These are phyloP conservation scores for Podospora anserina DNA, from an alignment of 495 filamentous ascomycete genomes.

Conservation along the genomic window DNA sequence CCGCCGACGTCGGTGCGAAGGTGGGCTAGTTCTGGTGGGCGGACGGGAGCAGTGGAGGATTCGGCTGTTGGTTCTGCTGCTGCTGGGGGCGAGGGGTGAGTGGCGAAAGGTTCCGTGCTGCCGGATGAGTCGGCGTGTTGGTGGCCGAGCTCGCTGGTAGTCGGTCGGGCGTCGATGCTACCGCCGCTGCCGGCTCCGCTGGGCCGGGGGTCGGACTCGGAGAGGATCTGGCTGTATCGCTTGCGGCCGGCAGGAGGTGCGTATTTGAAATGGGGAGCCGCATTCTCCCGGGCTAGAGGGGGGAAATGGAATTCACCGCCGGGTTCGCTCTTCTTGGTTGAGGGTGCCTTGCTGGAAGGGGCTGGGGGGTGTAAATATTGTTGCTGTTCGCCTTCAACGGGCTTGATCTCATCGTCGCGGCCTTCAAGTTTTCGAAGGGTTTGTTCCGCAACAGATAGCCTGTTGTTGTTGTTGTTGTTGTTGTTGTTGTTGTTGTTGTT, in stretches of 20 bases:
- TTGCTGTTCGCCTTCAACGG: constrained; percentile 7
- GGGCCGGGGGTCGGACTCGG: constrained; percentile 26
- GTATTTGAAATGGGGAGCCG: constrained; percentile 51
- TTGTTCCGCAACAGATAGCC: constrained; percentile 38
- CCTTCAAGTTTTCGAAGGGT: constrained; percentile 46
- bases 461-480: constrained; percentile 30
- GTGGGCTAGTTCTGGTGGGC: constrained; percentile 51
- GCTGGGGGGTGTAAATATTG: background rate
- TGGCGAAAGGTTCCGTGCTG: background rate
- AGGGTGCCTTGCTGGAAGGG: constrained; percentile 9
- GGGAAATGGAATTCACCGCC: constrained; percentile 53
- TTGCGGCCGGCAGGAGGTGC: constrained; percentile 46
- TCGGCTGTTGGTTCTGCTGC: background rate
- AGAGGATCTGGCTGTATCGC: constrained; percentile 36
- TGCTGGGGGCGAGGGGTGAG: background rate
- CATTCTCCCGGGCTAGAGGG: constrained; percentile 38
- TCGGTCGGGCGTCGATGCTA: constrained; percentile 19
- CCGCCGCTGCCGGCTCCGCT: constrained; percentile 28
- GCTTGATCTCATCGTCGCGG: constrained; percentile 26
- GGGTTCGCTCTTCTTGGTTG: constrained; percentile 31
- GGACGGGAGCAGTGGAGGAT: constrained; percentile 21
- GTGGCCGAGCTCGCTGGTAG: constrained; percentile 14
- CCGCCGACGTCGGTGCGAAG: constrained; percentile 45
- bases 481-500: constrained; percentile 10
- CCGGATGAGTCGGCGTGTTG: background rate